phyloP scores from a whole-genome alignment of 306 rosid species.

The Benincasa hispida region DNA sequence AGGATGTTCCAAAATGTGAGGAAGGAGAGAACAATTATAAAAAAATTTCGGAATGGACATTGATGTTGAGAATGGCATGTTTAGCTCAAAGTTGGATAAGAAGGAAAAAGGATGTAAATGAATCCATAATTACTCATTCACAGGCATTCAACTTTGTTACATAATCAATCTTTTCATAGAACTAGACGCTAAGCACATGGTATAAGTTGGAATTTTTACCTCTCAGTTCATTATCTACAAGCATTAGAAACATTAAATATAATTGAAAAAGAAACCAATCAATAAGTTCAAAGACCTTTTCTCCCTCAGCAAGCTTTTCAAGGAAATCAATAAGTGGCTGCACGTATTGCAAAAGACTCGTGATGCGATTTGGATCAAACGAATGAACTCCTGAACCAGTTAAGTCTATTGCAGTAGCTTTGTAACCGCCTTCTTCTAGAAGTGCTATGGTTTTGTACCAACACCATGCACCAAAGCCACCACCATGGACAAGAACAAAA shows the following conservation, averaged over 20 bases:
- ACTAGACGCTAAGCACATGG: not conserved
- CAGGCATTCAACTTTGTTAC: not conserved
- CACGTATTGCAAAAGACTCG: slow-evolving; percentile 64
- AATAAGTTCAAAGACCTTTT: slow-evolving; percentile 40
- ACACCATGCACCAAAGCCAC: slow-evolving; percentile 99
- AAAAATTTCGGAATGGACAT: not conserved
- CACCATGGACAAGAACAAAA: slow-evolving; percentile 96
- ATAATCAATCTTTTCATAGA: not conserved
- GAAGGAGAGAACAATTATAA: not conserved
- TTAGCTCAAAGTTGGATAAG: not conserved
- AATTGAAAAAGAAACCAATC: not conserved
- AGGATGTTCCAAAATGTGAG: slow-evolving; percentile 1
- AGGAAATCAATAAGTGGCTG: slow-evolving; percentile 77
- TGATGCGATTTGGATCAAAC: slow-evolving; percentile 57
- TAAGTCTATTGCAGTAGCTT: slow-evolving; percentile 77
- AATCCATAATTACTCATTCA: not conserved
- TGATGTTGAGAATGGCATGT: not conserved
- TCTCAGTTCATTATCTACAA: not conserved
- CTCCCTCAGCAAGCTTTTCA: slow-evolving; percentile 59
- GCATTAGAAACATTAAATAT: not conserved
- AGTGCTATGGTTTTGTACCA: slow-evolving; percentile 99
- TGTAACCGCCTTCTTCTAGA: slow-evolving; percentile 78
- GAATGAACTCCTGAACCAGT: slow-evolving; percentile 88
- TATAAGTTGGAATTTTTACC: not conserved
- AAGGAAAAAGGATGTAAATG: not conserved